These are phyloP conservation scores for Agaricus blazei DNA, from an alignment of 768 basidiomycete genomes.

Conservation along the genomic window DNA sequence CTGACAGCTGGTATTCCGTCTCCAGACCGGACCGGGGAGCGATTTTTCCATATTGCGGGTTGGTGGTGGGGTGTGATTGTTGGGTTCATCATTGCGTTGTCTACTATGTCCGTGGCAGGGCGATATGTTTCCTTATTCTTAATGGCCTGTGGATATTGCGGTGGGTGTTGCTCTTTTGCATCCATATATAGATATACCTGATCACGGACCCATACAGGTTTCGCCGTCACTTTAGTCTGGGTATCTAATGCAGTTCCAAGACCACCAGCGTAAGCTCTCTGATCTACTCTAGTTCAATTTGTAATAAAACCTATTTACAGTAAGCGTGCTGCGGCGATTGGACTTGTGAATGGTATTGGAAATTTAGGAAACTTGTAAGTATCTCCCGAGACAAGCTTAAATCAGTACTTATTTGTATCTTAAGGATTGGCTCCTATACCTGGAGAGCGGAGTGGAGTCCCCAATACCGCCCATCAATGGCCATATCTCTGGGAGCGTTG, in stretches of 20 bases:
- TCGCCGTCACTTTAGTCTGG: conserved; percentile 48
- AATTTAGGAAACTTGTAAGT: conserved; percentile 51
- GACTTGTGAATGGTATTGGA: conserved; percentile 50
- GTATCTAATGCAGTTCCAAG: conserved; percentile 53
- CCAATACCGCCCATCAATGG: conserved; percentile 53
- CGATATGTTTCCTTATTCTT: conserved; percentile 58
- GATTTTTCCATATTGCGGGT: conserved; percentile 48
- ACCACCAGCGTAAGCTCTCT: conserved; percentile 30
- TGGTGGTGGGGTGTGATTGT: conserved; percentile 55
- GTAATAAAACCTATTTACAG: conserved; percentile 14
- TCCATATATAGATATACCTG: not conserved
- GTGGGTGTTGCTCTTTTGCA: not conserved
- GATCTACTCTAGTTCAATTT: not conserved
- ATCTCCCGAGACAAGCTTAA: not conserved
- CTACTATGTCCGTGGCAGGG: conserved; percentile 39
- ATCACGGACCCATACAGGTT: conserved; percentile 21
- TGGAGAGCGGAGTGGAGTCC: conserved; percentile 58
- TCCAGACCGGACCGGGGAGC: conserved; percentile 49
- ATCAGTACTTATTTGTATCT: not conserved
- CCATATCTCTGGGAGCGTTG: conserved; percentile 34
- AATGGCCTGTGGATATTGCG: conserved; percentile 42
- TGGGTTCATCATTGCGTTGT: conserved; percentile 52
- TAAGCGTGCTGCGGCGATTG: conserved; percentile 48
- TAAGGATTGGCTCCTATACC: conserved; percentile 49
- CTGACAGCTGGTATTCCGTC: not conserved